Evolutionary conservation across 2,329 filamentous ascomycete species (phyloP), one percentile per base, ranked within the genome.

Genomic region (Hirsutella rhossiliensis): DNA sequence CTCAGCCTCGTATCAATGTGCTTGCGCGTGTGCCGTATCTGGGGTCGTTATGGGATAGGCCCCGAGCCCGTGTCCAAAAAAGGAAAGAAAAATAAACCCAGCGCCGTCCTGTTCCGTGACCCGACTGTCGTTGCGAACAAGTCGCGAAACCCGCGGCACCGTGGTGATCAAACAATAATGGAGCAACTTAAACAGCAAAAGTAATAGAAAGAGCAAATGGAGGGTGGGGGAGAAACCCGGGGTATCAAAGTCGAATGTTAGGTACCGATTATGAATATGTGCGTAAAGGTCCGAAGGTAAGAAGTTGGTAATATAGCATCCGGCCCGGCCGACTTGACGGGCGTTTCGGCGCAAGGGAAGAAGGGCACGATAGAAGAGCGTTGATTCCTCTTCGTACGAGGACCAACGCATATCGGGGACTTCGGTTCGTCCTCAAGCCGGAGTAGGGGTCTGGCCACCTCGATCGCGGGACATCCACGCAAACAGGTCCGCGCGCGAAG

Each of bases 381-480:
- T 34, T 31, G 6, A n/a, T n/a, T 11, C 12, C 32, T 15, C 13
- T 15, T 34, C 15, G 32, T 2, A 8, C 18, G 9, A 17, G 18
- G 38, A 18, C 18, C 30, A 27, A 38, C 17, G 9, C 4, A 28
- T n/a, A 15, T 34, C n/a, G 3, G 7, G n/a, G 9, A 5, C 9
- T 5, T 37, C 9, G 11, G 19, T 6, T 50, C 43, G 52, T 9
- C 50, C 43, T 32, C 51, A 48, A n/a, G 53, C 44, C 9, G 55
- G 45, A 13, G 54, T 52, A 20, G 52, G 44, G 36, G 55, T 56
- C 41, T 59, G 54, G n/a, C 54, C 55, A 43, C 56, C 52, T 42
- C 70, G 64, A 44, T 72, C 69, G 50, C 71, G 64, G 5, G 68
- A 68, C 56, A 73, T 73, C 71, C 71, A 74, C 31, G 62, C 65